Base-by-base conservation (phyloP, 106 monocot species). In the Dioscorea zingiberensis region DNA sequence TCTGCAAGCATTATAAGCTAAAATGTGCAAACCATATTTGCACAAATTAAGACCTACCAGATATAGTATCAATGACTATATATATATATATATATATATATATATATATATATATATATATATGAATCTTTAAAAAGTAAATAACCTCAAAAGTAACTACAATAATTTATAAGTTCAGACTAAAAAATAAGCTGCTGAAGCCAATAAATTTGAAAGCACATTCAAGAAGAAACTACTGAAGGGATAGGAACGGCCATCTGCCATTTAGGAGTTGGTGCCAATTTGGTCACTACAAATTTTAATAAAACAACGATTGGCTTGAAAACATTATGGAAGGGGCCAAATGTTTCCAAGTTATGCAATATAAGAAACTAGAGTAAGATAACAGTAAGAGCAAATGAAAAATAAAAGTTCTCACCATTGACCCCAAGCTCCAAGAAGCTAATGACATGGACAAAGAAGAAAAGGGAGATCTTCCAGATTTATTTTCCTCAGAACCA, bases 391-490 rank as follows among this genome's bases (percentile, higher is more conserved):
- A 38, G 32, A 68, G 22, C 12, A 12, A 12, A 62, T 6, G 8
- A 69, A 21, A 53, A 62, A 21, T 17, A 26, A 9, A 22, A 48
- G 25, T 63, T 66, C 80, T 81, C 57, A 87, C 86, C 61, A 62
- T 25, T 61, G 73, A 55, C 54, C 49, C 26, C 58, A 55, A 53
- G 27, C 62, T 46, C n/a, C 25, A n/a, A 9, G 78, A 68, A 62
- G 55, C 61, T 13, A 87, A 54, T 21, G 81, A 91, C 79, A 91
- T 65, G 30, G 84, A 71, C 19, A 91, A 68, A 32, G 91, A 91
- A 58, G 84, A 91, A 63, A 91, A 91, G 0, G 83, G 73, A 62
- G 84, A 69, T 54, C 76, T 78, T 47, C 51, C 68, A 0, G 68
- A 27, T 49, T 78, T 73, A 46, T 44, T 70, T 27, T 73, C 65